Conservation (phyloP, 2,329 filamentous ascomycete species). For the Huntiella omanensis region DNA sequence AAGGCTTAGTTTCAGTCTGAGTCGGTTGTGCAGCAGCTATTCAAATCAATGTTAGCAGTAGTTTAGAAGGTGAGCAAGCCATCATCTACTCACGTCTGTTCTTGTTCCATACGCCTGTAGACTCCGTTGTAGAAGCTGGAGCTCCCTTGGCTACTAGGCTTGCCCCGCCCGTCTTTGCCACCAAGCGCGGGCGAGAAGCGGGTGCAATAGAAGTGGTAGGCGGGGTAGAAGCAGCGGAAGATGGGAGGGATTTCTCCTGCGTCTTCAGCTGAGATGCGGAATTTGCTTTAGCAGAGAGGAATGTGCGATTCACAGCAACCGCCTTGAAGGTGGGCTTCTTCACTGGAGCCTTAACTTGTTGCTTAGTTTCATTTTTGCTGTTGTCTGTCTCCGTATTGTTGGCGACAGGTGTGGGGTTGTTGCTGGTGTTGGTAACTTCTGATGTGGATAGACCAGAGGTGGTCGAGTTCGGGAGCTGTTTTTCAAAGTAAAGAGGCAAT, state of each 20-base stretch:
- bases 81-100: slow-evolving; percentile 47
- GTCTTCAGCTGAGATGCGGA: slow-evolving; percentile 28
- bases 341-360: slow-evolving; percentile 40
- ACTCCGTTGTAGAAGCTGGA: slow-evolving; percentile 52
- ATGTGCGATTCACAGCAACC: slow-evolving; percentile 70
- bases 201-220: slow-evolving; percentile 24
- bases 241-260: slow-evolving; percentile 29
- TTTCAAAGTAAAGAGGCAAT: no score
- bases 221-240: slow-evolving; percentile 23
- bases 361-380: slow-evolving; percentile 36
- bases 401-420: not conserved
- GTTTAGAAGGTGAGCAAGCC: not conserved
- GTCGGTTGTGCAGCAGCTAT: slow-evolving; percentile 21
- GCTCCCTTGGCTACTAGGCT: slow-evolving; percentile 31
- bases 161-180: slow-evolving; percentile 53
- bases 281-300: slow-evolving; percentile 51
- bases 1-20: slow-evolving; percentile 56
- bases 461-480: no score
- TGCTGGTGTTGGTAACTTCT: not conserved
- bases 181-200: slow-evolving; percentile 47
- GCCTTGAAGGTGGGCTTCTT: slow-evolving; percentile 75
- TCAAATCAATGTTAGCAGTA: slow-evolving; percentile 16
- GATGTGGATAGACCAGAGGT: not conserved
- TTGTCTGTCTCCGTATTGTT: slow-evolving; percentile 56
- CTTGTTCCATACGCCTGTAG: slow-evolving; percentile 71